Evolutionary conservation across 2,329 filamentous ascomycete genomes (phyloP), one percentile per base, ranked within the genome.

Genomic region (Dactylellina parvicollis): DNA sequence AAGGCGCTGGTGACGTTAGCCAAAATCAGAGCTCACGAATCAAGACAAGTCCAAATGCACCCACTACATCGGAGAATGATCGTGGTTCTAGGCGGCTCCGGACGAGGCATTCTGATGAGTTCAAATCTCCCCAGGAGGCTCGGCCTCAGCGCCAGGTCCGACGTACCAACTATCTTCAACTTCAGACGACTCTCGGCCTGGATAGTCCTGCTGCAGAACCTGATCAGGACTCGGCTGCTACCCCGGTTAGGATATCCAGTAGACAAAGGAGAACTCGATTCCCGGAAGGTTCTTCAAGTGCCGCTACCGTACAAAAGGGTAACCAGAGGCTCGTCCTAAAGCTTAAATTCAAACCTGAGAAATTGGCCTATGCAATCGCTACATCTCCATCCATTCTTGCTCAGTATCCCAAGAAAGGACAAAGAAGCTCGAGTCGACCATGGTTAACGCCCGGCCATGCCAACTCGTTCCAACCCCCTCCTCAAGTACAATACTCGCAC

Each of bases 51-150:
- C 47, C 60, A 2, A 49, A 12, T 22, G 22, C 30, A 7, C 28
- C 44, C n/a, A 81, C 70, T 76, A 78, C 77, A 75, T 80, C 81
- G 74, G 79, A 82, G 76, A 78, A 81, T 36, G 79, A 80, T 44
- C 78, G 81, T 38, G 79, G 81, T 30, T 46, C 61, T 46, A 76
- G 76, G 56, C 65, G 73, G 20, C 65, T 77, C 28, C 75, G 76
- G 47, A 74, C 76, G 54, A 72, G 76, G 32, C 72, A 76, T 47
- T 75, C 76, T 42, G 74, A 75, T 22, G 76, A 77, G 54, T 60
- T 73, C 24, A 61, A 66, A 49, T 61, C 55, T 14, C 46, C 60
- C 18, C 47, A 49, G 5, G 69, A 61, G 28, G 34, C 59, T 18
- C 54, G 69, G 40, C 69, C 69, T 2, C 60, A 73, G 34, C 55